Evolutionary conservation across 441 rosid species (phyloP).

Genomic region (Aleurites moluccanus): DNA sequence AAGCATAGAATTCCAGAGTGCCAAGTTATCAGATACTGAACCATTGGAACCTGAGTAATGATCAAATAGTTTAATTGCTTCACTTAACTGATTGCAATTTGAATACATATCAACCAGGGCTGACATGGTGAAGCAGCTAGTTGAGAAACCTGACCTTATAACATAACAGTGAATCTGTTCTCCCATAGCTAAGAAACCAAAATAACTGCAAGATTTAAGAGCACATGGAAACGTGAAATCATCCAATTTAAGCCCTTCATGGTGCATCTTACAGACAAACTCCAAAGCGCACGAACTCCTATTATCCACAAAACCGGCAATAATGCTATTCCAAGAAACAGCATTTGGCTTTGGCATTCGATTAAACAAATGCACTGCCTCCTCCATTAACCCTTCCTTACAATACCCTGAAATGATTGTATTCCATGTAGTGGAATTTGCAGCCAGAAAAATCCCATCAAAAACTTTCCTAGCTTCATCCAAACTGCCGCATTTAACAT

Average conservation of each 20-base stretch:
- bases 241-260: slow-evolving; percentile 51
- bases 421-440: slow-evolving; percentile 60
- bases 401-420: slow-evolving; percentile 60
- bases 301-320: slow-evolving; percentile 53
- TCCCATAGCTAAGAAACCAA: slow-evolving; percentile 45
- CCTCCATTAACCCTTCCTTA: slow-evolving; percentile 48
- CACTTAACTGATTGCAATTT: slow-evolving; percentile 42
- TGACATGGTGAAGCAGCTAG: slow-evolving; percentile 48
- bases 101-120: slow-evolving; percentile 74
- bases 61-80: slow-evolving; percentile 41
- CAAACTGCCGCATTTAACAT: slow-evolving; percentile 59
- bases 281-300: slow-evolving; percentile 49
- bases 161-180: slow-evolving; percentile 55
- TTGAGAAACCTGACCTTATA: slow-evolving; percentile 48
- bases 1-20: slow-evolving; percentile 61
- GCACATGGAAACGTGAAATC: slow-evolving; percentile 63
- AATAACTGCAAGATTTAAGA: slow-evolving; percentile 51
- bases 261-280: slow-evolving; percentile 53
- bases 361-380: slow-evolving; percentile 50
- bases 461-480: slow-evolving; percentile 47
- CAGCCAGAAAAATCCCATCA: slow-evolving; percentile 26
- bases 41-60: slow-evolving; percentile 12
- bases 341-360: slow-evolving; percentile 44
- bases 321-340: slow-evolving; percentile 63
- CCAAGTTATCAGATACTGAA: slow-evolving; percentile 26